A percentile compares a stretch with the other conserved stretches of the same genome.
Evolutionary conservation across 2,329 filamentous ascomycete genomes (phyloP).

Genomic region (Fusarium concolor): DNA sequence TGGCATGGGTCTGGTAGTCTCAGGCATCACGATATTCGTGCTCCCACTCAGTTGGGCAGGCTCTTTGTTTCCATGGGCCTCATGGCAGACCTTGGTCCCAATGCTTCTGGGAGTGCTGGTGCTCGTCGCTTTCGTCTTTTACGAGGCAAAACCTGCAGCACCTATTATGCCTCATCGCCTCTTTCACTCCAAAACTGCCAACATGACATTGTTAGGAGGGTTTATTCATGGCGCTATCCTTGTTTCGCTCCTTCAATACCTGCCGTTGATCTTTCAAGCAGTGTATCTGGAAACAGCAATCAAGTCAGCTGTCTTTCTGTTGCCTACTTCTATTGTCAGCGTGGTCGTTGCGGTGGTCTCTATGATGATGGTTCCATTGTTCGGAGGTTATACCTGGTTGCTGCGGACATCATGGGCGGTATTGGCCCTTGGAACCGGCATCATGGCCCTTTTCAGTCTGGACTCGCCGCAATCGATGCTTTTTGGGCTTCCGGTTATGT

Average conservation of each 20-base stretch:
- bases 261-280: slow-evolving; percentile 13
- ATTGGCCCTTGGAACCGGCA: slow-evolving; percentile 1
- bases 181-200: slow-evolving; percentile 14
- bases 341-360: slow-evolving; percentile 15
- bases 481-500: slow-evolving; percentile 11
- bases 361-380: slow-evolving; percentile 23
- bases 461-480: not conserved
- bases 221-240: slow-evolving; percentile 17
- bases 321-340: slow-evolving; percentile 6
- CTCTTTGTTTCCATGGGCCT: slow-evolving; percentile 11
- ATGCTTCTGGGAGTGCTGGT: slow-evolving; percentile 7
- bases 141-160: slow-evolving; percentile 4
- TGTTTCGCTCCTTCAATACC: slow-evolving; percentile 12
- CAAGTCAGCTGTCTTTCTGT: slow-evolving; percentile 6
- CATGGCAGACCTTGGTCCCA: slow-evolving; percentile 15
- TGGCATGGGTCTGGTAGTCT: slow-evolving; percentile 12
- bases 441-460: not conserved
- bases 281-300: slow-evolving; percentile 18
- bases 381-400: slow-evolving; percentile 18
- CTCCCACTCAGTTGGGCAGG: slow-evolving; percentile 22
- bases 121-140: not conserved
- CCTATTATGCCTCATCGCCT: slow-evolving; percentile 24
- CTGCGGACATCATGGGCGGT: slow-evolving; percentile 8
- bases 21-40: slow-evolving; percentile 13
- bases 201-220: slow-evolving; percentile 22